Percentiles rank a stretch among this genome's conserved stretches.
Evolutionary conservation across 2,329 filamentous ascomycete genomes (phyloP).

Genomic region (Davidsoniella virescens): DNA sequence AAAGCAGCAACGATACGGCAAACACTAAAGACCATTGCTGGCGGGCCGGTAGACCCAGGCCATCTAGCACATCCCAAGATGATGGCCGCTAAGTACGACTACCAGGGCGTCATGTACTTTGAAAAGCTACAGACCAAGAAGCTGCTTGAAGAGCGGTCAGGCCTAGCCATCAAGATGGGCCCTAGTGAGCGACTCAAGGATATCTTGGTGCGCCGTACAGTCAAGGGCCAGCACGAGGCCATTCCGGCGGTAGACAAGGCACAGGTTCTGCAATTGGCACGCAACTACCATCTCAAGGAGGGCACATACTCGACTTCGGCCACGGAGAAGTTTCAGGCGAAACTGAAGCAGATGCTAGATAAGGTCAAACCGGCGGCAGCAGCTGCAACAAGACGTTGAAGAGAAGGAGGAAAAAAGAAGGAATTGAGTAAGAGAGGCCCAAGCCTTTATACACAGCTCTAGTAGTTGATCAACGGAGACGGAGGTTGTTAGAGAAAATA

Average conservation of each 20-base stretch:
- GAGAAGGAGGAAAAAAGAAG: neutral
- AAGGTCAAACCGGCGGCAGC: constrained; percentile 5
- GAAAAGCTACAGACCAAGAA: constrained; percentile 18
- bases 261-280: constrained; percentile 21
- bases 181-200: constrained; percentile 14
- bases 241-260: constrained; percentile 18
- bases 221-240: constrained; percentile 24
- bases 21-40: constrained; percentile 23
- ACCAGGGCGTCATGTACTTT: constrained; percentile 20
- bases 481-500: no score
- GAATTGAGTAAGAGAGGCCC: neutral
- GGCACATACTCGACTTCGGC: constrained; percentile 23
- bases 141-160: constrained; percentile 19
- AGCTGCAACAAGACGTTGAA: neutral
- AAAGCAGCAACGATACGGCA: constrained; percentile 21
- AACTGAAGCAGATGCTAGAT: constrained; percentile 15
- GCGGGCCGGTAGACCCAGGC: constrained; percentile 21
- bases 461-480: neutral
- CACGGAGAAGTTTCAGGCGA: constrained; percentile 24
- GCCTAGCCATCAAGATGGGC: constrained; percentile 13
- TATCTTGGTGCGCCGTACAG: constrained; percentile 19
- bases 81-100: constrained; percentile 20
- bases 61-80: constrained; percentile 19
- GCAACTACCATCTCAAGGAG: constrained; percentile 23
- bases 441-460: neutral